These are phyloP conservation scores for Colletotrichum navitas DNA, from an alignment of 2,329 filamentous ascomycete species.

Conservation along the genomic window DNA sequence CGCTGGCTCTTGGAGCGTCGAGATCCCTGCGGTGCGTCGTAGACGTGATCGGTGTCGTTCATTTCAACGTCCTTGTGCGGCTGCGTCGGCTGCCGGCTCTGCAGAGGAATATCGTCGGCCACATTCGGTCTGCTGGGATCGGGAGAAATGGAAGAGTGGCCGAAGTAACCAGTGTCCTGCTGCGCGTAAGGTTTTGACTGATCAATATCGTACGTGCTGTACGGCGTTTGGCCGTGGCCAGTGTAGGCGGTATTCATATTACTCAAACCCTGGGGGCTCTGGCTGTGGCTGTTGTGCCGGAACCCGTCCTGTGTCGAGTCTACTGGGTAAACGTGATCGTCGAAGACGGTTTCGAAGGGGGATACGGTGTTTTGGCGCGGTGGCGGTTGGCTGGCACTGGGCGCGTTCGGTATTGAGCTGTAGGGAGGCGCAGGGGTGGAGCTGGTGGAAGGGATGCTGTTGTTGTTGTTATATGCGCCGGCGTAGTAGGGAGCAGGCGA, in stretches of 20 bases:
- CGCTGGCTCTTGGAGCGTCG: slow-evolving; percentile 43
- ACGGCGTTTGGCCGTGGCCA: slow-evolving; percentile 27
- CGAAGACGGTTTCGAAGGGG: slow-evolving; percentile 76
- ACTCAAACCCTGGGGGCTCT: slow-evolving; percentile 33
- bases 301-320: slow-evolving; percentile 52
- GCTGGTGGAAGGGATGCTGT: slow-evolving; percentile 58
- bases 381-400: slow-evolving; percentile 46
- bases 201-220: slow-evolving; percentile 17
- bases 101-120: slow-evolving; percentile 69
- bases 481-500: slow-evolving; percentile 58
- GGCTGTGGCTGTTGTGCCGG: slow-evolving; percentile 46
- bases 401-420: slow-evolving; percentile 44
- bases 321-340: slow-evolving; percentile 74
- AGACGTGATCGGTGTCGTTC: slow-evolving; percentile 69
- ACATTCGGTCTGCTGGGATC: slow-evolving; percentile 49
- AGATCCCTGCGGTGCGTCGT: slow-evolving; percentile 63
- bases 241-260: slow-evolving; percentile 35
- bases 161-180: slow-evolving; percentile 71
- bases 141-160: slow-evolving; percentile 56
- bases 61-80: slow-evolving; percentile 56
- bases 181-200: slow-evolving; percentile 27
- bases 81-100: slow-evolving; percentile 54
- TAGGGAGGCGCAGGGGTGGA: slow-evolving; percentile 56
- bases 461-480: slow-evolving; percentile 51
- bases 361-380: slow-evolving; percentile 58